Evolutionary conservation across 164 flowering plant genomes (phyloP), one percentile per base, ranked within the genome.

Genomic region (Kalanchoe fedtschenkoi): DNA sequence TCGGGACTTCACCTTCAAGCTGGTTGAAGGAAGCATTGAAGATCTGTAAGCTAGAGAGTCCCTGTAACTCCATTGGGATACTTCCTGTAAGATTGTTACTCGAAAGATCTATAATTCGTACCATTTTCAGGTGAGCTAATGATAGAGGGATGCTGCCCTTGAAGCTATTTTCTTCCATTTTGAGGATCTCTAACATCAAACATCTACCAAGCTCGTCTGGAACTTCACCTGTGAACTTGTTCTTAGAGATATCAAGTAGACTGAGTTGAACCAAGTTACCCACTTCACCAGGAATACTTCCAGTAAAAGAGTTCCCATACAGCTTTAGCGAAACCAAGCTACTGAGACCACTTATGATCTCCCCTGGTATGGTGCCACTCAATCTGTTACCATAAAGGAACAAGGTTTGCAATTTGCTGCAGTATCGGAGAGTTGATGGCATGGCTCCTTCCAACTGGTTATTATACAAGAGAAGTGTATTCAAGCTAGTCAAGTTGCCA

Each of bases 1-100:
- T 60, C 34, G 85, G 83, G 15, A 81, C 78, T 34, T 72, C 73
- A 5, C 81, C 81, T 10, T 78, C 77, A 14, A 81, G 32, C 30
- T 70, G 37, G 39, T 81, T 81, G 61, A 58, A 75, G 8, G 85
- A 81, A 0, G 77, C 53, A 58, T 77, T 68, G 4, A 78, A 60
- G 19, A 38, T 19, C 28, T 35, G n/a, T 34, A 78, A 26, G 7
- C 6, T 54, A 0, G 26, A 32, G 14, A 75, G n/a, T 1, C 28
- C 63, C 26, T 41, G 60, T 1, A 77, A 41, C 28, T 42, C 66
- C 9, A n/a, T 11, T 21, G 81, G 78, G 41, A 75, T 75, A 16
- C 19, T 22, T 0, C 81, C 78, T 0, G 73, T 64, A 16, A 78
- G 67, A 3, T 69, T 70, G 62, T 78, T 78, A 3, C 55, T n/a